Evolutionary conservation across 805 yeast genomes (phyloP), one percentile per base, ranked within the genome.

Genomic region (Candida yuanshanica): DNA sequence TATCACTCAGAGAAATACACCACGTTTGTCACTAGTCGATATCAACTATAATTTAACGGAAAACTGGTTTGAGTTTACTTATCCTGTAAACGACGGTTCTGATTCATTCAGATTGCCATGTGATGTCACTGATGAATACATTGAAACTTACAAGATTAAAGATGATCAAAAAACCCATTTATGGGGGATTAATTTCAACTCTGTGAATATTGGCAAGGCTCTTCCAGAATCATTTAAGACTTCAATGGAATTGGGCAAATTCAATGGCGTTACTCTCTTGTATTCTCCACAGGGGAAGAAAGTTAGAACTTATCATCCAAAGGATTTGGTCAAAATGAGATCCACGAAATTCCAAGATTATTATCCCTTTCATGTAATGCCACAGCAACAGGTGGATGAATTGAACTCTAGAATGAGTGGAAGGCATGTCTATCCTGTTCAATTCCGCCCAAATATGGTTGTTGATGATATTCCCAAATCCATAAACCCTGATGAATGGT

Each of bases 381-480:
- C 49, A 3, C 44, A 47, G 31, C 42, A 36, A 16, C 38, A 43
- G 12, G 26, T 53, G 22, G 51, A 43, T 35, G 44, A 39, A 3
- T 20, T 49, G 29, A 51, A 53, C 31, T 13, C 3, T 1, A 36
- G 43, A 11, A 20, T 52, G 20, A 14, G 10, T 16, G 29, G 43
- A 20, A 36, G 49, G n/a, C 40, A 38, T 14, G 46, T 48, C 2
- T 36, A 40, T 11, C 42, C 52, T 4, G 31, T 44, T 10, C 44
- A 51, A 13, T 53, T 53, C 43, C 43, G 57, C 20, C 52, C 55
- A 18, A 53, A 53, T 23, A 21, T 53, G 4, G 46, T 49, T 3
- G 33, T 50, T 2, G 21, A 38, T 10, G 43, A 41, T 7, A 21
- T 39, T 18, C 37, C 37, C 17, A 21, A 22, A 7, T 20, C 27